phyloP scores from a whole-genome alignment of 2,329 filamentous ascomycete species.

The Coccinonectria pachysandricola region DNA sequence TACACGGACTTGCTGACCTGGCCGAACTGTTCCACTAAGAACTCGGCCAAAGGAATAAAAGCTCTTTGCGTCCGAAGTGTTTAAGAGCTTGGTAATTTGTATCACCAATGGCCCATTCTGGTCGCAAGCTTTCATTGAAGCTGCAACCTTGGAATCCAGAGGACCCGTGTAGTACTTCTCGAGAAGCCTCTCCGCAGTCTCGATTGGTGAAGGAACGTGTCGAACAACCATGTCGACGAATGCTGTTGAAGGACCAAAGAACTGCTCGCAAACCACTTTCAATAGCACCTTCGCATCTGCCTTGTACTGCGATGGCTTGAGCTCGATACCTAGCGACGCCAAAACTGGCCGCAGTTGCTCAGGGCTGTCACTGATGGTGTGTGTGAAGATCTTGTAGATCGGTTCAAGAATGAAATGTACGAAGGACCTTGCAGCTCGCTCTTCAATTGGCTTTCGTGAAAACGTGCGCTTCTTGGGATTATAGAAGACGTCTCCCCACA shows the following conservation, averaged over 20 bases:
- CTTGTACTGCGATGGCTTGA: conserved; percentile 91
- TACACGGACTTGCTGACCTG: conserved; percentile 76
- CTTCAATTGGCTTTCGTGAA: conserved; percentile 75
- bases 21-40: conserved; percentile 79
- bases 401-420: conserved; percentile 92
- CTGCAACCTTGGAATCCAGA: conserved; percentile 67
- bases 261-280: conserved; percentile 84
- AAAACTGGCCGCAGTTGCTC: conserved; percentile 74
- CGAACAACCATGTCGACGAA: conserved; percentile 94
- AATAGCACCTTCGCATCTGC: conserved; percentile 82
- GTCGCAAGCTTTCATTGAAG: conserved; percentile 72
- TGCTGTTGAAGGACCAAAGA: conserved; percentile 80
- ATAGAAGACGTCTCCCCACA: conserved; percentile 97
- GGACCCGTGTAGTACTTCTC: conserved; percentile 90
- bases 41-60: conserved; percentile 89
- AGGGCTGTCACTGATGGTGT: conserved; percentile 84
- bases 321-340: conserved; percentile 64
- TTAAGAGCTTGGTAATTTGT: conserved; percentile 89
- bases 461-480: conserved; percentile 87
- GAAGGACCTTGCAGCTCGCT: conserved; percentile 74
- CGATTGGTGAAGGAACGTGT: conserved; percentile 78
- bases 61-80: conserved; percentile 75
- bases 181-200: conserved; percentile 65
- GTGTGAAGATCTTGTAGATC: conserved; percentile 94
- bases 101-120: conserved; percentile 87